Evolutionary conservation across 179 eudicot genomes (phyloP), one percentile per base, ranked within the genome.

Genomic region (Sideroxylon spinosum): DNA sequence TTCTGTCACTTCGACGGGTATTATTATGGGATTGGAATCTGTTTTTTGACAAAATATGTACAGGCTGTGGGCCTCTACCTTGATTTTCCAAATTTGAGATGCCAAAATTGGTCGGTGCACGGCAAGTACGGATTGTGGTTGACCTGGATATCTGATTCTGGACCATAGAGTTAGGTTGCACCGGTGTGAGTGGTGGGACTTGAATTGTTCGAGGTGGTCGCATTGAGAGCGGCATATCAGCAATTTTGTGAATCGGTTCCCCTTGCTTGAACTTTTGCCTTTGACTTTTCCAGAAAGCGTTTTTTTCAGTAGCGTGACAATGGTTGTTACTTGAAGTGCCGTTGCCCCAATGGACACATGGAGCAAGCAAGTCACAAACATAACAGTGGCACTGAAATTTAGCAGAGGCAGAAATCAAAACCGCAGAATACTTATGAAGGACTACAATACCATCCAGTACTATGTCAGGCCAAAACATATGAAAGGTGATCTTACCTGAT

Each of bases 371-470:
- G 85, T 96, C 98, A 74, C 99, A 96, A 71, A 96, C 98, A 88
- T 88, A 94, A 85, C 99, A 96, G 81, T 96, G 97, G 78, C 99
- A 96, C 99, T 96, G 97, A 80, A 87, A 84, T 83, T 68, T 57
- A 79, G 50, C 50, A 28, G 67, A 62, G 26, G 59, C 19, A 60
- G 26, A 29, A 71, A 80, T 81, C 75, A 85, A 52, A 68, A 68
- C n/a, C 19, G 44, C 60, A 71, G 69, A 79, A 49, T 44, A 53
- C 2, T 78, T 9, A 63, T 17, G 25, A 6, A 49, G 19, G 11
- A 81, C 37, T 13, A 68, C 44, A 48, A 84, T 10, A 55, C 48
- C 76, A 48, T 22, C 26, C 2, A 29, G 1, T 53, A 52, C 23
- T 46, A 56, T 25, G 23, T 55, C 14, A 66, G 57, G 63, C 26